Percentiles rank a stretch among this genome's conserved stretches.
phyloP scores from a whole-genome alignment of 1,139 yeast species.

The Pneumocystis sp. region DNA sequence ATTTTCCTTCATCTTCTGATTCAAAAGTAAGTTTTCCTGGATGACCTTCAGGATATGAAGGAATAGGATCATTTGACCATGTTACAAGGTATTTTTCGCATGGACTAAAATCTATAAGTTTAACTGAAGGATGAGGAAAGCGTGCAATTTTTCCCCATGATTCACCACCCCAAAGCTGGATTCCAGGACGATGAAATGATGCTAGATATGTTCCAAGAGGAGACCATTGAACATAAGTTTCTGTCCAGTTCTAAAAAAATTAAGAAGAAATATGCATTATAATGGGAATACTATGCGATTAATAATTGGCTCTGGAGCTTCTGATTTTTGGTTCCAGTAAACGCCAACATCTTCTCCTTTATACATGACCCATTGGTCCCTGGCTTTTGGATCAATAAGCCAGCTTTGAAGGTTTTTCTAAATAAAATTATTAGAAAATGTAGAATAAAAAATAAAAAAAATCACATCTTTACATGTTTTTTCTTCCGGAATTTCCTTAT shows the following conservation, averaged over 20 bases:
- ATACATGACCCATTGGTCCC: slow-evolving; percentile 82
- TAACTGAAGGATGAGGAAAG: slow-evolving; percentile 78
- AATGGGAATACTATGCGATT: slow-evolving; percentile 41
- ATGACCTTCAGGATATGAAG: slow-evolving; percentile 49
- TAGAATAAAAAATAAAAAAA: not conserved
- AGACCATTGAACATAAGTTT: slow-evolving; percentile 76
- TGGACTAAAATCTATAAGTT: slow-evolving; percentile 84
- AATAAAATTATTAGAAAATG: slow-evolving; percentile 12
- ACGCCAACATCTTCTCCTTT: slow-evolving; percentile 69
- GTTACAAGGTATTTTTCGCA: slow-evolving; percentile 82
- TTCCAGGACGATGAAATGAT: slow-evolving; percentile 87
- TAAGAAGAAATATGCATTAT: not conserved
- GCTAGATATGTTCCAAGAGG: slow-evolving; percentile 84
- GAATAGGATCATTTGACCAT: slow-evolving; percentile 72
- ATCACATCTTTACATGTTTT: slow-evolving; percentile 14
- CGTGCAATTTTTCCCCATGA: slow-evolving; percentile 59
- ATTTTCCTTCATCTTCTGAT: slow-evolving; percentile 82
- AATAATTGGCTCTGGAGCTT: slow-evolving; percentile 61
- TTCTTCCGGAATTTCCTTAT: slow-evolving; percentile 46
- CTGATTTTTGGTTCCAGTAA: slow-evolving; percentile 70
- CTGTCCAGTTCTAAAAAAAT: slow-evolving; percentile 49
- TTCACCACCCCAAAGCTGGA: slow-evolving; percentile 92
- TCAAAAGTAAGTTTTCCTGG: slow-evolving; percentile 64
- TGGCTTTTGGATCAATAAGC: slow-evolving; percentile 77
- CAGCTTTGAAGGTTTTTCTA: slow-evolving; percentile 74